These are phyloP conservation scores for Chrysosporium queenslandicum DNA, from an alignment of 2,329 filamentous ascomycete species.

Conservation along the genomic window DNA sequence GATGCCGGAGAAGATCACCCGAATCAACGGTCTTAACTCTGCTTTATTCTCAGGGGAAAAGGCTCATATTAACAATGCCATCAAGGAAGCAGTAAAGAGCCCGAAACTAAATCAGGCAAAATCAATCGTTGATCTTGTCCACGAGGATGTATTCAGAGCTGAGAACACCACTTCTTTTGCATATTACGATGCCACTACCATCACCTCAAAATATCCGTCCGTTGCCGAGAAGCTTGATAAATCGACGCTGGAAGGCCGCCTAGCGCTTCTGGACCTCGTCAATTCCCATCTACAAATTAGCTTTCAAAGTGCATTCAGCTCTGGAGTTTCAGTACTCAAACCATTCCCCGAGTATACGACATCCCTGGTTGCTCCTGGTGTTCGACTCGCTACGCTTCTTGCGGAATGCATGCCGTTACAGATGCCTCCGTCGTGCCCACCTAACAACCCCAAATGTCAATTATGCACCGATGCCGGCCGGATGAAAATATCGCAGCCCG, in stretches of 20 bases:
- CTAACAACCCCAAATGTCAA: slow-evolving; percentile 63
- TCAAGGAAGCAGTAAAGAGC: slow-evolving; percentile 51
- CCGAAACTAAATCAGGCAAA: slow-evolving; percentile 48
- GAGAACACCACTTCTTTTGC: slow-evolving; percentile 63
- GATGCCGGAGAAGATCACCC: slow-evolving; percentile 57
- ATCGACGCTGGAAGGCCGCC: slow-evolving; percentile 51
- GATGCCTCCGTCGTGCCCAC: slow-evolving; percentile 68
- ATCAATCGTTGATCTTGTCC: slow-evolving; percentile 53
- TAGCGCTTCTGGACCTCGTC: slow-evolving; percentile 61
- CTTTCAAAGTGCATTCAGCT: slow-evolving; percentile 69
- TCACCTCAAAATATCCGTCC: slow-evolving; percentile 57
- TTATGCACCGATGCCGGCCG: slow-evolving; percentile 58
- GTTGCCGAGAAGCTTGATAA: slow-evolving; percentile 54
- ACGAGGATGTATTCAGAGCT: slow-evolving; percentile 51
- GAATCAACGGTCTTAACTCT: slow-evolving; percentile 60
- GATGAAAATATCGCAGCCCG: slow-evolving; percentile 57
- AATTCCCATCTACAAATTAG: slow-evolving; percentile 74
- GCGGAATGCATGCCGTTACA: slow-evolving; percentile 64
- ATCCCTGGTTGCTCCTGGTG: slow-evolving; percentile 57
- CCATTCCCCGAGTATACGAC: slow-evolving; percentile 67
- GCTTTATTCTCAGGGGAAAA: slow-evolving; percentile 65
- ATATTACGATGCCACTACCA: slow-evolving; percentile 57
- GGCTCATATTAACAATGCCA: slow-evolving; percentile 51
- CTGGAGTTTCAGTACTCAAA: slow-evolving; percentile 72
- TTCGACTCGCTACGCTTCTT: slow-evolving; percentile 64